Evolutionary conservation across 805 yeast species (phyloP), one percentile per base, ranked within the genome.

Genomic region (Saturnispora diversa): DNA sequence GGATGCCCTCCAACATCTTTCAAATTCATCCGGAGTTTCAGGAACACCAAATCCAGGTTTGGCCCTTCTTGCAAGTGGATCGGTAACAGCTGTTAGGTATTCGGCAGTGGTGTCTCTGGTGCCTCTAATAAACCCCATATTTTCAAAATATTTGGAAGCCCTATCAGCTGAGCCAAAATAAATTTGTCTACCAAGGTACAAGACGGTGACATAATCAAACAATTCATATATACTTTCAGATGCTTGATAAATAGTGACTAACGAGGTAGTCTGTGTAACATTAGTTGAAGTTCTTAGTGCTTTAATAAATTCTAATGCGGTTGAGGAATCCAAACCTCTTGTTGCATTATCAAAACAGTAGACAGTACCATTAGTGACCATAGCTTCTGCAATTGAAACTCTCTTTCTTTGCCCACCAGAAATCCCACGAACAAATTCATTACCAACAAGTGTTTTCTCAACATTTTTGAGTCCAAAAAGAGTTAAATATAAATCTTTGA

Each of bases 341-440:
- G 94, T 84, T 5, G 90, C 80, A 54, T 84, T 84, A 64, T 84
- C 88, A 75, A 84, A 80, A 59, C 83, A 75, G 48, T 72, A 78
- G 38, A 80, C 65, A 37, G 72, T 64, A 22, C 85, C 80, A 24
- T 79, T 75, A 37, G 77, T 68, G 35, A 80, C 71, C 33, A 80
- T 63, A 1, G 83, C 83, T 60, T 84, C 94, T 11, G 86, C 85
- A 51, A 84, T 77, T 9, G 90, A 80, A 4, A 84, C 90, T 65
- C 94, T 74, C 61, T 83, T 82, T 49, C 92, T 67, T 62, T 84
- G 92, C 68, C 92, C 92, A 54, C 94, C 90, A 39, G 90, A 78
- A 30, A 80, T 75, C 52, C 82, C 82, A 51, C 79, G 66, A 13
- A 74, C 67, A 37, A 58, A 65, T 43, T 69, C 74, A 46, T 69